Evolutionary conservation across 2,329 filamentous ascomycete genomes (phyloP), one percentile per base, ranked within the genome.

Genomic region (Fusarium armeniacum): DNA sequence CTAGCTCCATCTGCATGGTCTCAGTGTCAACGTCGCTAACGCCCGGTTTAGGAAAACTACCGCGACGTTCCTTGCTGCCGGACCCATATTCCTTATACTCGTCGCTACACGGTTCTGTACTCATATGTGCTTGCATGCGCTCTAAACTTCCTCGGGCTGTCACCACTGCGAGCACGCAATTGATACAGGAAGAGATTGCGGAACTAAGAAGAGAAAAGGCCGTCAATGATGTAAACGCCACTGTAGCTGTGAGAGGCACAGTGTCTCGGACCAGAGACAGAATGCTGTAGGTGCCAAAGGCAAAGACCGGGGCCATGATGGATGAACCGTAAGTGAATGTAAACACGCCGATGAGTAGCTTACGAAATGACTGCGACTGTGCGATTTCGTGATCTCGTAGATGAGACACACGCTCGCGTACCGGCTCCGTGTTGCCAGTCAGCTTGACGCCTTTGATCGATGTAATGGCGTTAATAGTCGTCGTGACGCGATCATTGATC

Each of bases 401-500:
- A 44, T 53, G 28, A 53, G 50, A 35, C 38, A 53, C 50, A 44
- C 50, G 38, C 50, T 53, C 50, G 38, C 50, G 50, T 20, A 53
- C 50, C 36, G 28, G 50, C 26, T 28, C 50, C 12, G 50, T 53
- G 38, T 53, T 53, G 50, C 50, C 50, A 44, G 50, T 53, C 50
- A 53, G 30, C 50, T 53, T 53, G 28, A 44, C 50, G 38, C 50
- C 50, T 53, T 53, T 53, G 38, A 53, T 53, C 38, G 50, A 53
- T 33, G 50, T 53, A 53, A 53, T 53, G 50, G 50, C 50, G 50
- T 53, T 53, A 38, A 53, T 53, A 53, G 50, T 53, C 50, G 50
- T 53, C 38, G 50, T 53, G 50, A 53, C 50, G 50, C 50, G 50
- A 53, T 53, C n/a, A n/a, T 53, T 53, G 38, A 53, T 53, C 38